A percentile compares a stretch with the other conserved stretches of the same genome.
Conservation (phyloP, 805 yeast species). For the Ogataea sp. region DNA sequence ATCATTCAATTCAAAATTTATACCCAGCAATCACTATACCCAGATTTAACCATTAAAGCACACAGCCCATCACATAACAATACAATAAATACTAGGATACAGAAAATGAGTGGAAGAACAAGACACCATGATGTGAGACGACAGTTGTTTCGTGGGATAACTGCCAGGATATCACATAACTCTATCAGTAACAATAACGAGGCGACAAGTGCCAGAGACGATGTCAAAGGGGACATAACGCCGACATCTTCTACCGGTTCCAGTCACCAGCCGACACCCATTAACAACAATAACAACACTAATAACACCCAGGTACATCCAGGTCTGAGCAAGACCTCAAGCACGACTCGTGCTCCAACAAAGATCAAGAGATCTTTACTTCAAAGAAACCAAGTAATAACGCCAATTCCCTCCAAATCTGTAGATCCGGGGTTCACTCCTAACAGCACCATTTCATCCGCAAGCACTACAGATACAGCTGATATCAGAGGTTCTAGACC, state of each 20-base stretch:
- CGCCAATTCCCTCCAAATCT: constrained; percentile 16
- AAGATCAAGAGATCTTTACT: constrained; percentile 7
- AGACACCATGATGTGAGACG: constrained; percentile 24
- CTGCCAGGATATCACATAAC: constrained; percentile 20
- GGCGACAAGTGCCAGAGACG: constrained; percentile 8
- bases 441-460: constrained; percentile 13
- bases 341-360: not conserved
- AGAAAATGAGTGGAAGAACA: constrained; percentile 7
- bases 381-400: constrained; percentile 13
- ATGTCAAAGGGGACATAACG: constrained; percentile 6
- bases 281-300: constrained; percentile 2
- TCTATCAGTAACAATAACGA: constrained; percentile 3
- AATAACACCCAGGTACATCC: too few species aligned
- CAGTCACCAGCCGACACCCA: not conserved
- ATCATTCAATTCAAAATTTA: too few species aligned
- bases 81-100: too few species aligned
- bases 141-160: constrained; percentile 26
- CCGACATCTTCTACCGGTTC: not conserved
- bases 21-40: too few species aligned
- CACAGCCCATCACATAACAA: too few species aligned
- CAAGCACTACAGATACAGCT: constrained; percentile 7
- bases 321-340: too few species aligned
- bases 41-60: too few species aligned
- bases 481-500: constrained; percentile 7
- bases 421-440: constrained; percentile 13